A percentile compares a stretch with the other conserved stretches of the same genome.
phyloP scores from a whole-genome alignment of 2,329 filamentous ascomycete species.

The Ophiostoma sp. region DNA sequence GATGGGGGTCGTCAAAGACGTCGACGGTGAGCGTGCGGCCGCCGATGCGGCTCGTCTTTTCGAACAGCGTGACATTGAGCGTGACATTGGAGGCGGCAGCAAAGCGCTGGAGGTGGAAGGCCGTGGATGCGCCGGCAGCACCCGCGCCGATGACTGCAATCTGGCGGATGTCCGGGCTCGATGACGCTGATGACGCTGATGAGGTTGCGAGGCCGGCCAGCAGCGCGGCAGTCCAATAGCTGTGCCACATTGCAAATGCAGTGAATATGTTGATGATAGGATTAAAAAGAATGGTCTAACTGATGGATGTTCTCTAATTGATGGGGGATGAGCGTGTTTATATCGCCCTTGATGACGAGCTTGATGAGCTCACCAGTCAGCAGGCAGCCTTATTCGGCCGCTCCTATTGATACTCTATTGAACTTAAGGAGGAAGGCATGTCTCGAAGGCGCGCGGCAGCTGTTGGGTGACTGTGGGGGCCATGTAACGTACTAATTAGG shows the following conservation, averaged over 20 bases:
- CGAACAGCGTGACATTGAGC: conserved; percentile 81
- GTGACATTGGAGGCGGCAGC: conserved; percentile 54
- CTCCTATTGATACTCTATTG: not conserved
- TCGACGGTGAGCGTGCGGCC: conserved; percentile 83
- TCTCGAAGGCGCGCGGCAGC: not conserved
- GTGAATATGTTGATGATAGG: not conserved
- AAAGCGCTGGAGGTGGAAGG: conserved; percentile 73
- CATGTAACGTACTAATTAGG: not conserved
- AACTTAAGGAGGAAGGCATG: conserved; percentile 2
- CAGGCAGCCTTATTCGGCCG: not conserved
- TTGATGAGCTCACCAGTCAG: conserved; percentile 7
- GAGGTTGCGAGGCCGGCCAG: not conserved
- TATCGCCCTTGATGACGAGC: conserved; percentile 5
- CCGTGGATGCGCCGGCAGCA: conserved; percentile 77
- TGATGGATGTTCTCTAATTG: not conserved
- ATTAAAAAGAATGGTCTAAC: too few relatives aligned
- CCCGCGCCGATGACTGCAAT: conserved; percentile 60
- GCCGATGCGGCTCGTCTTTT: conserved; percentile 70
- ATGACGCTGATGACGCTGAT: not conserved
- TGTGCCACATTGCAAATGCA: not conserved
- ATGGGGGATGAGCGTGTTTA: not conserved
- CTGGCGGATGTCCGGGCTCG: not conserved
- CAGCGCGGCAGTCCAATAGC: conserved; percentile 4
- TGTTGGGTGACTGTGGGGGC: conserved; percentile 8
- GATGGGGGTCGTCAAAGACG: conserved; percentile 59